A percentile compares a stretch with the other conserved stretches of the same genome.
Conservation (phyloP, 75 land plant genomes). For the Ceratopteris richardii region DNA sequence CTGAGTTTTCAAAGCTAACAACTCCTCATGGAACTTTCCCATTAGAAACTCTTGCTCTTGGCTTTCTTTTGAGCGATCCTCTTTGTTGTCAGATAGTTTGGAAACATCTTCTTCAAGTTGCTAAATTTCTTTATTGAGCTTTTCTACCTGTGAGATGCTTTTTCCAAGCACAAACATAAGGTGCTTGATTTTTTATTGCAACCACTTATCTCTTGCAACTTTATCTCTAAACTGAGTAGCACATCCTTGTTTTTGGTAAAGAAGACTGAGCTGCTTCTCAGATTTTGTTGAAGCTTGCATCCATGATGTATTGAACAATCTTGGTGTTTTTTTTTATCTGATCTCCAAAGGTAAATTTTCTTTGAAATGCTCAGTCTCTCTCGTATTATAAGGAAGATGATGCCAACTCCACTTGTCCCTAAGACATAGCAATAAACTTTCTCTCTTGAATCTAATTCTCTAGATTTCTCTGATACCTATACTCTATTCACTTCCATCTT, state of each 20-base stretch:
- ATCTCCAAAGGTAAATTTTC: no score
- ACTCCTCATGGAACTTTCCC: conserved; percentile 37
- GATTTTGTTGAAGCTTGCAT: conserved; percentile 54
- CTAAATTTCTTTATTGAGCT: conserved; percentile 61
- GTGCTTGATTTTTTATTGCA: conserved; percentile 83
- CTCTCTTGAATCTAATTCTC: no score
- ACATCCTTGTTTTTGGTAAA: no score
- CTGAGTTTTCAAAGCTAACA: conserved; percentile 31
- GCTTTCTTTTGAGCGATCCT: conserved; percentile 41
- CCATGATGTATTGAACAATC: no score
- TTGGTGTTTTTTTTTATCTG: conserved; percentile 59
- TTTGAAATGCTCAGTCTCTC: conserved; percentile 69
- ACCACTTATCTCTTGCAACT: conserved; percentile 89
- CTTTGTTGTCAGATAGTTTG: conserved; percentile 38
- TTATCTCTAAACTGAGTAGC: no score
- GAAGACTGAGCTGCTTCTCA: conserved; percentile 92
- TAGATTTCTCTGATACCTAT: conserved; percentile 64
- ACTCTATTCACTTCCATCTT: conserved; percentile 60
- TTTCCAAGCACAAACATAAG: conserved; percentile 50
- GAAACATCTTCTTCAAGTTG: conserved; percentile 49
- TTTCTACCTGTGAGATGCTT: conserved; percentile 53
- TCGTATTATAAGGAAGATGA: conserved; percentile 55
- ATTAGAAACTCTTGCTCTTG: conserved; percentile 31
- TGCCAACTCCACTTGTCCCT: no score
- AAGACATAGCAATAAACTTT: conserved; percentile 69